Evolutionary conservation across 306 rosid species (phyloP).

Genomic region (Lagenaria siceraria): DNA sequence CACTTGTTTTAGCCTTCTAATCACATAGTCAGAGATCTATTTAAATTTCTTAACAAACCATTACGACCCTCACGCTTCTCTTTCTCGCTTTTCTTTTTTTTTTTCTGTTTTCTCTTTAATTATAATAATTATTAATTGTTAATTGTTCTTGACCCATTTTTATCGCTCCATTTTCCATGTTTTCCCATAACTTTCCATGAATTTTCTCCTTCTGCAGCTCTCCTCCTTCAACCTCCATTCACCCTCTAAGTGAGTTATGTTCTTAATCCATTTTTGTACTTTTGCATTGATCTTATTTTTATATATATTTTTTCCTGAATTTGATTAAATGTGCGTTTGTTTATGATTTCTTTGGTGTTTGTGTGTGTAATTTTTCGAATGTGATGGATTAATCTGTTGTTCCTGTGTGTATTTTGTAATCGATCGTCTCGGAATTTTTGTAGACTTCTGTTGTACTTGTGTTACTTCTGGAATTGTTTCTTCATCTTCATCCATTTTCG

Average conservation of each 20-base stretch:
- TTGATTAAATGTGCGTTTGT: background rate
- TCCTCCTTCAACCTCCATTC: background rate
- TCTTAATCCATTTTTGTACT: too few species aligned
- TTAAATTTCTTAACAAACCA: slow-evolving; percentile 9
- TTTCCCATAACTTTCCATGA: background rate
- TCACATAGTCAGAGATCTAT: background rate
- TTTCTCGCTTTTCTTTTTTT: background rate
- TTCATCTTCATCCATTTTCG: background rate
- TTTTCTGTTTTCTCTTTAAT: too few species aligned
- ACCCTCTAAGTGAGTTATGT: background rate
- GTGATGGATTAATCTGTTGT: background rate
- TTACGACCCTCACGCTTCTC: background rate
- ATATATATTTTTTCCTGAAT: too few species aligned
- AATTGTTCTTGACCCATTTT: background rate
- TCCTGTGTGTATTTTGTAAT: too few species aligned
- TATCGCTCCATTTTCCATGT: background rate
- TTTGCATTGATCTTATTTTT: background rate
- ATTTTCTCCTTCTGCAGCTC: background rate
- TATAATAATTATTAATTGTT: too few species aligned
- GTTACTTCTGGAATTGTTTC: background rate
- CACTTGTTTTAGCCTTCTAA: background rate
- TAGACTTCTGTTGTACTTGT: background rate
- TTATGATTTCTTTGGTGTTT: background rate
- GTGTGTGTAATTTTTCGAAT: background rate
- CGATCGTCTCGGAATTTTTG: background rate